Conservation (phyloP, 108 stramenopile genomes). For the Pseudonitzschia delicatissima region DNA sequence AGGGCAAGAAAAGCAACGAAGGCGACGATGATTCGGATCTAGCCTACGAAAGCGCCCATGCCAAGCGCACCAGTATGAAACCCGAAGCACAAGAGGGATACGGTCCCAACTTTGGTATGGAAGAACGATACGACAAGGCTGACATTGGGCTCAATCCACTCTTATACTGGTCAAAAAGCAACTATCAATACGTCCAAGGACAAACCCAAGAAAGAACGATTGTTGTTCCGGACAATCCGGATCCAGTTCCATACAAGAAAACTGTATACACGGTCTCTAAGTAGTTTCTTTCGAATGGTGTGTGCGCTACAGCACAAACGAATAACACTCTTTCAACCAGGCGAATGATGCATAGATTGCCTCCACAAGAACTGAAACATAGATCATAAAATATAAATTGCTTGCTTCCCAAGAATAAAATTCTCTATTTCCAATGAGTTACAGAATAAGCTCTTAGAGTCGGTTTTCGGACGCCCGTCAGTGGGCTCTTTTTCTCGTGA, state of each 20-base stretch:
- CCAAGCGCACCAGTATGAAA: slow-evolving; percentile 41
- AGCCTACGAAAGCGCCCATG: background rate
- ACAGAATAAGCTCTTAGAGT: slow-evolving; percentile 5
- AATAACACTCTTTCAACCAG: background rate
- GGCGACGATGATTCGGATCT: background rate
- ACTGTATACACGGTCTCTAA: background rate
- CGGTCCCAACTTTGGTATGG: slow-evolving; percentile 60
- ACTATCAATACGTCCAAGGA: slow-evolving; percentile 2
- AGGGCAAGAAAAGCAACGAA: slow-evolving; percentile 6
- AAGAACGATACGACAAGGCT: slow-evolving; percentile 66
- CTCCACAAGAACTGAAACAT: background rate
- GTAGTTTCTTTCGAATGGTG: background rate
- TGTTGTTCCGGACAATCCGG: background rate
- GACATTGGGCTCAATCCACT: slow-evolving; percentile 70
- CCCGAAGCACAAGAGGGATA: slow-evolving; percentile 28
- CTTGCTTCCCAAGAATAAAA: slow-evolving; percentile 8
- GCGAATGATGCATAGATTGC: background rate
- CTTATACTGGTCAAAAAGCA: slow-evolving; percentile 62
- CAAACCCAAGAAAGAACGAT: background rate
- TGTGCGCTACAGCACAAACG: background rate
- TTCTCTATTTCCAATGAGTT: background rate
- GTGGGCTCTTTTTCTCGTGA: background rate
- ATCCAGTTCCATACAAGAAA: background rate
- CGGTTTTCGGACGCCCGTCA: background rate
- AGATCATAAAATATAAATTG: background rate